Evolutionary conservation across 495 filamentous ascomycete species (phyloP).

Genomic region (Gamarada debralockiae): DNA sequence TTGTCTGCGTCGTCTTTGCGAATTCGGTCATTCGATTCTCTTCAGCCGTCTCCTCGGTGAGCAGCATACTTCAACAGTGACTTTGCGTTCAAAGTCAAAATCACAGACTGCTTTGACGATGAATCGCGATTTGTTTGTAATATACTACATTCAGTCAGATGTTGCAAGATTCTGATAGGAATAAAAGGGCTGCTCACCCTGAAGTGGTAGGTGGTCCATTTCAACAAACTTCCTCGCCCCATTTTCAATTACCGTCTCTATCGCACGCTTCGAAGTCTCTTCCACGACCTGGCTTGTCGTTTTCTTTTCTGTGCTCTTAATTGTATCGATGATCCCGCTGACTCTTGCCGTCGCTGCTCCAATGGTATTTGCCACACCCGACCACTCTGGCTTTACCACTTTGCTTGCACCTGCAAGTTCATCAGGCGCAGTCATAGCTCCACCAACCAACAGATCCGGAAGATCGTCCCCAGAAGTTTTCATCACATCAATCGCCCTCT

Average conservation of each 20-base stretch:
- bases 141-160: slow-evolving; percentile 31
- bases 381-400: slow-evolving; percentile 34
- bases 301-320: slow-evolving; percentile 29
- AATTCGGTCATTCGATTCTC: slow-evolving; percentile 15
- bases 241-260: slow-evolving; percentile 28
- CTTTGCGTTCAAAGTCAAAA: slow-evolving; percentile 39
- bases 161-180: background rate
- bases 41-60: slow-evolving; percentile 9
- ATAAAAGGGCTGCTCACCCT: slow-evolving; percentile 8
- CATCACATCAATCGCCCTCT: slow-evolving; percentile 46
- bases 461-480: slow-evolving; percentile 44
- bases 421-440: slow-evolving; percentile 33
- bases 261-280: slow-evolving; percentile 25
- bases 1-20: slow-evolving; percentile 10
- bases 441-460: slow-evolving; percentile 42
- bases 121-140: slow-evolving; percentile 47
- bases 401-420: slow-evolving; percentile 30
- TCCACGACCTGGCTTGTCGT: slow-evolving; percentile 27
- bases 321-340: slow-evolving; percentile 34
- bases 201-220: slow-evolving; percentile 33
- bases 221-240: slow-evolving; percentile 31
- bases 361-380: slow-evolving; percentile 52
- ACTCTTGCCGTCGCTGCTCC: slow-evolving; percentile 41
- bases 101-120: slow-evolving; percentile 47
- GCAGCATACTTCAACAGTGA: slow-evolving; percentile 7